Evolutionary conservation across 192 early-diverging fungal species (phyloP), one percentile per base, ranked within the genome.

Genomic region (Spinellus fusiger): DNA sequence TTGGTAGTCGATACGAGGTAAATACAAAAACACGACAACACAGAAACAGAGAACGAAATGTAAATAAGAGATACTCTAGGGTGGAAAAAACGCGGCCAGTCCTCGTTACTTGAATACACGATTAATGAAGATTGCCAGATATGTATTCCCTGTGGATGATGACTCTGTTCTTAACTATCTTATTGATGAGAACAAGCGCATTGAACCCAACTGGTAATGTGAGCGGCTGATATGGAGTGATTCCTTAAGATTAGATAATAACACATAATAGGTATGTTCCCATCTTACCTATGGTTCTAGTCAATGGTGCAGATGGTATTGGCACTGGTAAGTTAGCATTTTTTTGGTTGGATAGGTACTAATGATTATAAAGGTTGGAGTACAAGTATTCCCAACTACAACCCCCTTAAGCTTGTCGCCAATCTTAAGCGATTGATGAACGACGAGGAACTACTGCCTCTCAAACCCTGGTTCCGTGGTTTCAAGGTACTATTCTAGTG

Each of bases 31-130:
- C n/a, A n/a, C n/a, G n/a, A n/a, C n/a, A n/a, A n/a, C n/a, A n/a
- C n/a, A n/a, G n/a, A n/a, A n/a, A n/a, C n/a, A n/a, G n/a, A n/a
- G n/a, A n/a, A n/a, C n/a, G n/a, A n/a, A n/a, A n/a, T 62, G 33
- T 64, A 48, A 20, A 25, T 60, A 20, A 57, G 48, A 32, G 15
- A n/a, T n/a, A 28, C 52, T 44, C 31, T 29, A 83, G 76, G 93
- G 96, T 49, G 94, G 93, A 32, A 94, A 96, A 70, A 93, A 94
- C 68, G 89, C 93, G 26, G 95, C 95, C n/a, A 89, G 86, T 69
- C 80, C 95, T 75, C 94, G 96, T 94, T 99, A 99, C 77, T 92
- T 99, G 59, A 90, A 86, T 66, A 95, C 94, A 0, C 77, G 72
- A 26, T 69, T 95, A 28, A 64, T 80, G 5, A 73, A 80, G 47